A percentile compares a stretch with the other conserved stretches of the same genome.
Conservation (phyloP, 371 early-diverging fungal genomes). For the Lichtheimia corymbifera region DNA sequence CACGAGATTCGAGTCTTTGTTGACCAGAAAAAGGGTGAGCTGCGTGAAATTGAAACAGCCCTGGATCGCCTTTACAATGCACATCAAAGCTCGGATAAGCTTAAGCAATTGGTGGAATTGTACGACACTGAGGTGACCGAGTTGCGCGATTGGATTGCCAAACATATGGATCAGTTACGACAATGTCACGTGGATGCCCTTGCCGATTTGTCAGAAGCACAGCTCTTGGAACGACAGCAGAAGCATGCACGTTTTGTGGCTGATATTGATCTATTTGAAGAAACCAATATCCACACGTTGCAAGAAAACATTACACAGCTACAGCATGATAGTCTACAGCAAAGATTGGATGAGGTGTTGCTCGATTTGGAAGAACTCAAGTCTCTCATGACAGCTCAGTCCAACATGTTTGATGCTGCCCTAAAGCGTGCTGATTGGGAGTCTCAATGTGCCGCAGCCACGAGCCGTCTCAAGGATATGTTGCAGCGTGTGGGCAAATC, state of each 20-base stretch:
- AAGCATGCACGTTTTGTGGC: not conserved
- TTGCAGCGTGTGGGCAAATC: constrained; percentile 23
- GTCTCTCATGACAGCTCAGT: constrained; percentile 26
- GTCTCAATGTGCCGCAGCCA: constrained; percentile 19
- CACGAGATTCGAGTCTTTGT: constrained; percentile 18
- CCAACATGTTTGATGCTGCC: constrained; percentile 35
- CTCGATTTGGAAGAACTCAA: constrained; percentile 26
- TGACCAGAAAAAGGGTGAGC: constrained; percentile 10
- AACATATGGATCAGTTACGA: constrained; percentile 14
- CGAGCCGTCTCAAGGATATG: constrained; percentile 30
- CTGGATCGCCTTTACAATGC: constrained; percentile 12
- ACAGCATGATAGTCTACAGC: constrained; percentile 4
- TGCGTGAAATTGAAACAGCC: constrained; percentile 16
- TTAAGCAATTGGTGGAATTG: constrained; percentile 27
- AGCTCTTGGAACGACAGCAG: not conserved
- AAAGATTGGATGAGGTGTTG: constrained; percentile 34
- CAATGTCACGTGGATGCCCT: constrained; percentile 4
- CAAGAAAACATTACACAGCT: constrained; percentile 6
- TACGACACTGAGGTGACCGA: constrained; percentile 32
- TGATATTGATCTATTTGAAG: constrained; percentile 7
- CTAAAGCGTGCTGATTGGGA: constrained; percentile 34
- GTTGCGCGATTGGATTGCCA: constrained; percentile 34
- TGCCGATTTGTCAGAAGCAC: not conserved
- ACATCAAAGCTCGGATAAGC: constrained; percentile 25
- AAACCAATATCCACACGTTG: not conserved